Conservation (phyloP, 2,329 filamentous ascomycete species). For the Colletotrichum graminicola region DNA sequence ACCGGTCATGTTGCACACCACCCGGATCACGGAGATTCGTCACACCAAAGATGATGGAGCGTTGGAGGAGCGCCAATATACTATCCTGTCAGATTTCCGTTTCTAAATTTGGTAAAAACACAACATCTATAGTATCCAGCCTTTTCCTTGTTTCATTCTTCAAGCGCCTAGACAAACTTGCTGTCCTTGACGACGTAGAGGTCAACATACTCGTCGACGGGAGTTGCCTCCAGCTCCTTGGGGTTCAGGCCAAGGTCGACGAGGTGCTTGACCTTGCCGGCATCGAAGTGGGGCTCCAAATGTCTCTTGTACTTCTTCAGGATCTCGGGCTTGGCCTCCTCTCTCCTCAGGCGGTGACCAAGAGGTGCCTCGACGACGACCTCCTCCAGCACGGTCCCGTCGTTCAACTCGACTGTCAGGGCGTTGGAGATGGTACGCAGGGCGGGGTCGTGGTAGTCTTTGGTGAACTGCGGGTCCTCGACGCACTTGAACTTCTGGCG, state of each 20-base stretch:
- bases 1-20: neutral
- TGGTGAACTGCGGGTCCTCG: constrained; percentile 94
- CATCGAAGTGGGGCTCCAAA: constrained; percentile 83
- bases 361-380: constrained; percentile 94
- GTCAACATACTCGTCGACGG: constrained; percentile 95
- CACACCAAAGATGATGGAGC: neutral
- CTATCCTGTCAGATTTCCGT: constrained; percentile 15
- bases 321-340: constrained; percentile 98
- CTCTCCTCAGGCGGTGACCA: constrained; percentile 88
- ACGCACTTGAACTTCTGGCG: constrained; percentile 95
- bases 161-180: constrained; percentile 62
- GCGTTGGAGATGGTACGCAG: constrained; percentile 98
- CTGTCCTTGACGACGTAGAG: constrained; percentile 76
- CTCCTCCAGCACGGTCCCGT: constrained; percentile 92
- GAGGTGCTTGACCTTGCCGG: constrained; percentile 83
- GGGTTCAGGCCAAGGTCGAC: constrained; percentile 82
- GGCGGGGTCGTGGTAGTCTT: constrained; percentile 93
- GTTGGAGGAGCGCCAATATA: neutral
- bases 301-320: constrained; percentile 96
- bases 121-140: constrained; percentile 30
- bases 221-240: constrained; percentile 80
- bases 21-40: neutral
- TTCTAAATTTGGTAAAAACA: constrained; percentile 27
- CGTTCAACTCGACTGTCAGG: constrained; percentile 92
- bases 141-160: constrained; percentile 6